Evolutionary conservation across 2,329 filamentous ascomycete species (phyloP), one percentile per base, ranked within the genome.

Genomic region (Westerdykella ornata): DNA sequence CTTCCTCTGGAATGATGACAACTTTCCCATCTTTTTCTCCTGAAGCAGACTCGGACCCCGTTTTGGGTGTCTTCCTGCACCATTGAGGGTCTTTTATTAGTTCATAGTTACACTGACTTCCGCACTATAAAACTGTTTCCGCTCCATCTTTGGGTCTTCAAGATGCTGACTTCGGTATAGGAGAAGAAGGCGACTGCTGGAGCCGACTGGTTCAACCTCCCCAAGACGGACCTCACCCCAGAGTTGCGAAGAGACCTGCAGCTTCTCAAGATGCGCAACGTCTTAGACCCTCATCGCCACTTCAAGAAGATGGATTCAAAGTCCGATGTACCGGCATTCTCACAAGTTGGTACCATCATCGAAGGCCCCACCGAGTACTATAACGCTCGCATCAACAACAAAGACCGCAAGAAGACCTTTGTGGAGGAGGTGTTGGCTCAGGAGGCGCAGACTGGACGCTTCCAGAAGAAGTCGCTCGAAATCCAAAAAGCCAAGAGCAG

Each of bases 211-310:
- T 97, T 84, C 70, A 78, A 94, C 55, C 74, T 98, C 40, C 89
- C 89, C 5, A 82, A 82, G 56, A 96, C 90, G 18, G 75, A 86
- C 38, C 68, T 95, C 38, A 95, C 88, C 0, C 80, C 88, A 7
- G 82, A 94, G 59, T 73, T 96, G 47, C 94, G 89, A 68, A 78
- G 88, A 53, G 90, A 98, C 62, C 73, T 96, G 38, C 88, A 96
- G 66, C 73, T 97, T 9, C 72, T 98, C 44, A 82, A 87, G 51
- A 90, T 96, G 84, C 81, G 92, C 64, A 83, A 82, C 42, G 82
- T 95, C 15, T 74, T 97, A 16, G 90, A 97, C 52, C 82, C 88
- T 1, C 90, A 97, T 63, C 76, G 85, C 37, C 85, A 90, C 58
- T 94, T 94, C 73, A 94, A 90, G 65, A 97, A 96, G 66, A 82